These are phyloP conservation scores for Collariella sp. DNA, from an alignment of 495 filamentous ascomycete species.

Conservation along the genomic window DNA sequence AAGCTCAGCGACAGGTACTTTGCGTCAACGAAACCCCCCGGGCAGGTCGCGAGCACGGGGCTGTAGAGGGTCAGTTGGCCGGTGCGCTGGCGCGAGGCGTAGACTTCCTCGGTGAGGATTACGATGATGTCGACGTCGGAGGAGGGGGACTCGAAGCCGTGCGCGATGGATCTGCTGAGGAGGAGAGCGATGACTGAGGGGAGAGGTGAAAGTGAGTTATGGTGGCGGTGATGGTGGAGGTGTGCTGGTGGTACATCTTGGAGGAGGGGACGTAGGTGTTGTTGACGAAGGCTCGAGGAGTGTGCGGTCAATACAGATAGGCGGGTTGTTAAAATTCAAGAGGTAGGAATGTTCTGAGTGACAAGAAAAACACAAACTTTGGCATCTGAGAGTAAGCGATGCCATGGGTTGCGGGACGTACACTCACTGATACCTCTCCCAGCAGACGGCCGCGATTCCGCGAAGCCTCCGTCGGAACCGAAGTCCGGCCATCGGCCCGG, in stretches of 20 bases:
- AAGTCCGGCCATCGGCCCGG: too few species aligned
- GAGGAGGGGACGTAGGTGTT: too few species aligned
- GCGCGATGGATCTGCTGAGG: constrained; percentile 19
- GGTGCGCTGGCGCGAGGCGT: constrained; percentile 2
- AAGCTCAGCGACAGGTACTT: constrained; percentile 18
- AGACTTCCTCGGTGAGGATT: constrained; percentile 14
- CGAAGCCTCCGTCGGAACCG: too few species aligned
- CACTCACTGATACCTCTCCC: too few species aligned
- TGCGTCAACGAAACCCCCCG: constrained; percentile 19
- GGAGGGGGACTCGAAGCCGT: constrained; percentile 12
- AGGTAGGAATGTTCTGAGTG: too few species aligned
- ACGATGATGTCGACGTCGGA: constrained; percentile 22
- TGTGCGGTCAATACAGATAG: too few species aligned
- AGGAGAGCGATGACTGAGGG: constrained; percentile 15
- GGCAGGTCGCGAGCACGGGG: constrained; percentile 11
- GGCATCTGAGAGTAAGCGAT: too few species aligned
- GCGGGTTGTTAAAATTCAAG: too few species aligned
- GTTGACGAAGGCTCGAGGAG: too few species aligned
- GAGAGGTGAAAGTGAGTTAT: constrained; percentile 10
- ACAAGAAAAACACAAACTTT: too few species aligned
- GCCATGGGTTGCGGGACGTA: too few species aligned
- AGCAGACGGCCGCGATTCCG: too few species aligned
- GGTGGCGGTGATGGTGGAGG: constrained; percentile 10
- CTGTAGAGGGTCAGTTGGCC: constrained; percentile 8
- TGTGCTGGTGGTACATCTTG: constrained; percentile 17